These are phyloP conservation scores for Sherardia arvensis DNA, from an alignment of 257 asterid genomes.

Conservation along the genomic window DNA sequence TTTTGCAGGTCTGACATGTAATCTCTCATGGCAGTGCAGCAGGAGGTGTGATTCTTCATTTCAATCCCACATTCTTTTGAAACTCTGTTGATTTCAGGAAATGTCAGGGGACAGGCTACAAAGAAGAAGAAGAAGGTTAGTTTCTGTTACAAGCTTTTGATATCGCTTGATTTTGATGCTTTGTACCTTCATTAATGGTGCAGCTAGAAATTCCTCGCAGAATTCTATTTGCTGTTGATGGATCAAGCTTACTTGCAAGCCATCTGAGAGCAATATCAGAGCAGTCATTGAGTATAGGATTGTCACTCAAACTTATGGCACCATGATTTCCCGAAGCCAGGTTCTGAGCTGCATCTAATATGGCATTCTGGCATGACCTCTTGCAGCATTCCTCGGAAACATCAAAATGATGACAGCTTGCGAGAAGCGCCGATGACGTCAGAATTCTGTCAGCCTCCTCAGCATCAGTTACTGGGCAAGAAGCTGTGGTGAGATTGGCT, in stretches of 20 bases:
- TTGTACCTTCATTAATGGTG: constrained; percentile 20
- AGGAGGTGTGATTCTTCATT: constrained; percentile 12
- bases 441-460: constrained; percentile 14
- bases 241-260: constrained; percentile 26
- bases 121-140: neutral
- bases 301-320: neutral
- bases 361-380: constrained; percentile 26
- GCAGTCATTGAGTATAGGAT: constrained; percentile 14
- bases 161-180: neutral
- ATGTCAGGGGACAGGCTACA: constrained; percentile 27
- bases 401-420: constrained; percentile 23
- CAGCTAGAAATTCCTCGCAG: constrained; percentile 27
- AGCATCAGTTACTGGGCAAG: constrained; percentile 22
- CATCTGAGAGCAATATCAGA: constrained; percentile 21
- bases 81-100: constrained; percentile 17
- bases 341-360: constrained; percentile 24
- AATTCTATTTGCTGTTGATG: constrained; percentile 21
- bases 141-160: neutral
- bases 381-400: constrained; percentile 25
- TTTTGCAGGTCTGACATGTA: constrained; percentile 22
- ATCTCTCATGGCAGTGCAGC: constrained; percentile 20
- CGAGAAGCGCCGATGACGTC: constrained; percentile 14
- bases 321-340: constrained; percentile 13
- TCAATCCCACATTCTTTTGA: constrained; percentile 17
- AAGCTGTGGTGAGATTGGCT: constrained; percentile 15